Evolutionary conservation across 768 basidiomycete species (phyloP).

Genomic region (Mrakia frigida): DNA sequence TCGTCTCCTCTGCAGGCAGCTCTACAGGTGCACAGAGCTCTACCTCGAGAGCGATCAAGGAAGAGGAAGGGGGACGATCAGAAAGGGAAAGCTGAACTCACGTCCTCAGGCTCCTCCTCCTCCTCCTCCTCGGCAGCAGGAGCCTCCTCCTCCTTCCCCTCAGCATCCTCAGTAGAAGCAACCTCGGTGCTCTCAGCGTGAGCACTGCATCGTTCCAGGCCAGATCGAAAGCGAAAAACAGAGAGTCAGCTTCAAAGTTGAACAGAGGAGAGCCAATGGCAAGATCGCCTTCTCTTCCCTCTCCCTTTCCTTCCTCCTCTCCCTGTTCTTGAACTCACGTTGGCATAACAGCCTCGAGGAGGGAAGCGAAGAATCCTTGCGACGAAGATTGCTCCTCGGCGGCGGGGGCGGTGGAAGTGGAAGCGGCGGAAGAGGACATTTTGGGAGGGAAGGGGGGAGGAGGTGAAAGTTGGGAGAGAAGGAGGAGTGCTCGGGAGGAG

Average conservation of each 20-base stretch:
- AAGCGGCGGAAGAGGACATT: conserved; percentile 20
- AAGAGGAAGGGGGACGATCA: background rate
- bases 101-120: conserved; percentile 34
- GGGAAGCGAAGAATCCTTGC: conserved; percentile 31
- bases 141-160: conserved; percentile 30
- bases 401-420: conserved; percentile 12
- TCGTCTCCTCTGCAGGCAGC: background rate
- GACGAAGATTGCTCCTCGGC: conserved; percentile 4
- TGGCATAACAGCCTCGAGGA: conserved; percentile 28
- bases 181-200: conserved; percentile 32
- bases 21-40: background rate
- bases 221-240: background rate
- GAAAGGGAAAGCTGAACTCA: conserved; percentile 13
- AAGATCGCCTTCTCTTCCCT: conserved; percentile 3
- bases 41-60: background rate
- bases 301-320: background rate
- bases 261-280: background rate
- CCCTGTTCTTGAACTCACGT: conserved; percentile 14
- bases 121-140: conserved; percentile 31
- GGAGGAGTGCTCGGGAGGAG: background rate
- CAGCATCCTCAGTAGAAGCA: conserved; percentile 15
- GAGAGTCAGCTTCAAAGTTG: background rate
- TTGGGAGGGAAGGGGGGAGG: conserved; percentile 1
- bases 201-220: conserved; percentile 8
- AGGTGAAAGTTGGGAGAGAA: conserved; percentile 8